These are phyloP conservation scores for Malassezia japonica DNA, from an alignment of 1,284 basidiomycete genomes.

Conservation along the genomic window DNA sequence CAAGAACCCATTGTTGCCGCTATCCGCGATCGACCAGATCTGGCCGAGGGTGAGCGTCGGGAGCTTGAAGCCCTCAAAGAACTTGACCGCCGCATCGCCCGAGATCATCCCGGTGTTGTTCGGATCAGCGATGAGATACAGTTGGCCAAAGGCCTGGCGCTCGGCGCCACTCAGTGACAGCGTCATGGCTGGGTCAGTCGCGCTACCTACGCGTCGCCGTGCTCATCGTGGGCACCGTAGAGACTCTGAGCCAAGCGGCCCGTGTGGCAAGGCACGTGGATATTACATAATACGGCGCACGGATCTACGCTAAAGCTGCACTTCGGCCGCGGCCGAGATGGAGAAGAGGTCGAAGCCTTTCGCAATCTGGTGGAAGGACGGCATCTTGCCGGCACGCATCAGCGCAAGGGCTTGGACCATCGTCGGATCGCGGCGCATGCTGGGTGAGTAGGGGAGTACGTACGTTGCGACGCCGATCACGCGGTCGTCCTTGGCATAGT, in stretches of 20 bases:
- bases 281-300: background rate
- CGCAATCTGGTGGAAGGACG: slow-evolving; percentile 64
- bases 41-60: slow-evolving; percentile 59
- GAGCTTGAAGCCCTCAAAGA: slow-evolving; percentile 42
- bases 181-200: background rate
- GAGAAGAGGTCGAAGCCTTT: slow-evolving; percentile 49
- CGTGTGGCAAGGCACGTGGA: background rate
- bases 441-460: slow-evolving; percentile 43
- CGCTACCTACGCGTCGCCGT: slow-evolving; percentile 1
- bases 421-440: slow-evolving; percentile 72
- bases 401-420: slow-evolving; percentile 73
- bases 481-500: slow-evolving; percentile 68
- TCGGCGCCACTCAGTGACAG: slow-evolving; percentile 23
- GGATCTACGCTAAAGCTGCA: slow-evolving; percentile 5
- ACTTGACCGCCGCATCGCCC: slow-evolving; percentile 41
- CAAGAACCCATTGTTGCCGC: slow-evolving; percentile 54
- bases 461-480: slow-evolving; percentile 70
- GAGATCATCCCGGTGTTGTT: slow-evolving; percentile 37
- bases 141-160: slow-evolving; percentile 36
- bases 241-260: background rate
- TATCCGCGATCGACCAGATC: slow-evolving; percentile 87
- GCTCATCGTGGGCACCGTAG: background rate
- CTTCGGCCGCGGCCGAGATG: background rate
- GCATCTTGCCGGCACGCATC: slow-evolving; percentile 70
- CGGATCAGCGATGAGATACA: slow-evolving; percentile 42